Evolutionary conservation across 768 basidiomycete genomes (phyloP).

Genomic region (Serpula lacrymans): DNA sequence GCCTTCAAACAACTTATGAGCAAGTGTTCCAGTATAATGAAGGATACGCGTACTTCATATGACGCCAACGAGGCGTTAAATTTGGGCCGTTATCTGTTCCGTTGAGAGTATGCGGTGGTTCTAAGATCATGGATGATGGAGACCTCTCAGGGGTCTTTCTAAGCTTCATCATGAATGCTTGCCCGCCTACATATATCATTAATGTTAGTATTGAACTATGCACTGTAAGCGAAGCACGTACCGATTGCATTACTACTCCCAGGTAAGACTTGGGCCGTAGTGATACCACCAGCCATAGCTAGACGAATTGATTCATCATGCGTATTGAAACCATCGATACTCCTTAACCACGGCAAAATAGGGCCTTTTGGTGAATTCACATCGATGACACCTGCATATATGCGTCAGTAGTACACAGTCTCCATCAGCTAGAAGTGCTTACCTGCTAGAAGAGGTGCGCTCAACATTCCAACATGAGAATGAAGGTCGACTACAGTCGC

Average conservation of each 20-base stretch:
- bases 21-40: background rate
- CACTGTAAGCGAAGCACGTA: slow-evolving; percentile 12
- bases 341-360: slow-evolving; percentile 60
- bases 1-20: slow-evolving; percentile 34
- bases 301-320: slow-evolving; percentile 62
- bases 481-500: slow-evolving; percentile 52
- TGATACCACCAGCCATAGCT: slow-evolving; percentile 66
- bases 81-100: slow-evolving; percentile 28
- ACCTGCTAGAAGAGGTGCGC: slow-evolving; percentile 38
- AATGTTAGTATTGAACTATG: background rate
- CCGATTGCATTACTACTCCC: slow-evolving; percentile 65
- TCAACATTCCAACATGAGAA: slow-evolving; percentile 49
- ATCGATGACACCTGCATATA: slow-evolving; percentile 46
- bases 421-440: too few relatives aligned
- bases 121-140: slow-evolving; percentile 63
- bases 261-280: slow-evolving; percentile 73
- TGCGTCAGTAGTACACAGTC: too few relatives aligned
- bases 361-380: slow-evolving; percentile 45
- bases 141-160: slow-evolving; percentile 67
- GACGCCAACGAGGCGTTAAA: slow-evolving; percentile 54
- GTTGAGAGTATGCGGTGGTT: slow-evolving; percentile 62
- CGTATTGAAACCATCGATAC: slow-evolving; percentile 71
- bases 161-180: slow-evolving; percentile 75
- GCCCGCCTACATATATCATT: slow-evolving; percentile 49
- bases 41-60: slow-evolving; percentile 59